These are phyloP conservation scores for Penicillium brevicompactum DNA, from an alignment of 2,329 filamentous ascomycete species.

Conservation along the genomic window DNA sequence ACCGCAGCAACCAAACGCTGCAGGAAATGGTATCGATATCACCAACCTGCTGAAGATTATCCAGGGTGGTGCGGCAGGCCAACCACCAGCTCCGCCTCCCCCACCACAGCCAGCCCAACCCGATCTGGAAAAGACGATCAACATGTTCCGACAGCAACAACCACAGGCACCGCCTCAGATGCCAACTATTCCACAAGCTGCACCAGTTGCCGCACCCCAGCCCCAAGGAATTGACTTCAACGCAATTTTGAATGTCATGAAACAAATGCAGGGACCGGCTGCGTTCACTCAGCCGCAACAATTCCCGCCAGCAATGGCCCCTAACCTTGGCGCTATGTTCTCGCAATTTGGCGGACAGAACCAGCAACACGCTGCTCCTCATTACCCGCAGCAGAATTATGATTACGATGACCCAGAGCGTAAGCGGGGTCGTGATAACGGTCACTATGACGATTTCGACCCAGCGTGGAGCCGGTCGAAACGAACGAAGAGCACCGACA, in stretches of 20 bases:
- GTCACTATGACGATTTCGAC: conserved; percentile 36
- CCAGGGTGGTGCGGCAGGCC: conserved; percentile 35
- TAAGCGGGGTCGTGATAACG: conserved; percentile 40
- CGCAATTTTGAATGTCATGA: conserved; percentile 43
- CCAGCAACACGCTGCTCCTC: conserved; percentile 18
- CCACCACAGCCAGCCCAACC: conserved; percentile 30
- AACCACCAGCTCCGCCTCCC: conserved; percentile 28
- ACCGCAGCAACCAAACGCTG: conserved; percentile 25
- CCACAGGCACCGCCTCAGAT: conserved; percentile 2
- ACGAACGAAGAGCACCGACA: conserved; percentile 36
- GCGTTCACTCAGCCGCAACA: conserved; percentile 28
- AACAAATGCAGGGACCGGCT: conserved; percentile 38
- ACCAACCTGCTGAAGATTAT: conserved; percentile 45
- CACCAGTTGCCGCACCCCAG: conserved; percentile 26
- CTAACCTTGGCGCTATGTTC: conserved; percentile 40
- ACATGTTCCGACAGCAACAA: conserved; percentile 16
- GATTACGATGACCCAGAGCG: conserved; percentile 46
- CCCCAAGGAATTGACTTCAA: conserved; percentile 39
- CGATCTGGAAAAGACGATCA: conserved; percentile 20
- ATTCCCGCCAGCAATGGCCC: conserved; percentile 31
- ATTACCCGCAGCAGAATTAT: conserved; percentile 17
- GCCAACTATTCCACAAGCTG: conserved; percentile 21
- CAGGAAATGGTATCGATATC: conserved; percentile 36
- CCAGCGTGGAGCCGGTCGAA: conserved; percentile 36
- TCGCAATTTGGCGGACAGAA: conserved; percentile 33